A percentile compares a stretch with the other conserved stretches of the same genome.
phyloP scores from a whole-genome alignment of 2,329 filamentous ascomycete species.

The Orbilia ellipsospora region DNA sequence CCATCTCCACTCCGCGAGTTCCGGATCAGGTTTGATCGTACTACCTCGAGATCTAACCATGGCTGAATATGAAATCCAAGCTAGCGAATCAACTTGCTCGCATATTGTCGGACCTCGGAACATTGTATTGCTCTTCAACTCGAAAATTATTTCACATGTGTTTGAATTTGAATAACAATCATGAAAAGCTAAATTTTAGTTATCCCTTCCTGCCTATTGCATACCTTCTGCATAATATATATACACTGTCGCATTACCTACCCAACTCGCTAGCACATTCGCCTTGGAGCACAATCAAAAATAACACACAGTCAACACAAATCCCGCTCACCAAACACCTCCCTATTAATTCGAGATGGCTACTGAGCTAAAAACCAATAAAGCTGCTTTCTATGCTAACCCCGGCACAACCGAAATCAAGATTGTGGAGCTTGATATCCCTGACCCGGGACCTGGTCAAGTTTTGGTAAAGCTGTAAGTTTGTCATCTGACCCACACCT shows the following conservation, averaged over 20 bases:
- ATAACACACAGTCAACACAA: background rate
- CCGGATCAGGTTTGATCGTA: no score
- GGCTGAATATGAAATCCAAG: slow-evolving; percentile 28
- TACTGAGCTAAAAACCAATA: slow-evolving; percentile 41
- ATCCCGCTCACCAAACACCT: slow-evolving; percentile 15
- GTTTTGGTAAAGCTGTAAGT: slow-evolving; percentile 58
- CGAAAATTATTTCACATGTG: no score
- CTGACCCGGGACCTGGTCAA: slow-evolving; percentile 58
- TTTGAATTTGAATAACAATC: no score
- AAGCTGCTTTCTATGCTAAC: slow-evolving; percentile 58
- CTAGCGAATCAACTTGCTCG: background rate
- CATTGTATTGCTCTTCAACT: background rate
- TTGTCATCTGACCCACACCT: background rate
- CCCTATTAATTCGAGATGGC: slow-evolving; percentile 6
- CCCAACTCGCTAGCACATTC: no score
- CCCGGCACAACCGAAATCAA: slow-evolving; percentile 59
- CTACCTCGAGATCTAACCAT: slow-evolving; percentile 1
- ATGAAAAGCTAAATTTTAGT: no score
- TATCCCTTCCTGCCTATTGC: no score
- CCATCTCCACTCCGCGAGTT: no score
- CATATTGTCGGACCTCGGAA: slow-evolving; percentile 7
- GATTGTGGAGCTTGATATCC: slow-evolving; percentile 58
- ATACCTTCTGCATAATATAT: no score
- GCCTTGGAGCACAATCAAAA: no score
- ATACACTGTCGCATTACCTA: no score